Conservation (phyloP, 2,329 filamentous ascomycete species). For the Fusarium clavum region DNA sequence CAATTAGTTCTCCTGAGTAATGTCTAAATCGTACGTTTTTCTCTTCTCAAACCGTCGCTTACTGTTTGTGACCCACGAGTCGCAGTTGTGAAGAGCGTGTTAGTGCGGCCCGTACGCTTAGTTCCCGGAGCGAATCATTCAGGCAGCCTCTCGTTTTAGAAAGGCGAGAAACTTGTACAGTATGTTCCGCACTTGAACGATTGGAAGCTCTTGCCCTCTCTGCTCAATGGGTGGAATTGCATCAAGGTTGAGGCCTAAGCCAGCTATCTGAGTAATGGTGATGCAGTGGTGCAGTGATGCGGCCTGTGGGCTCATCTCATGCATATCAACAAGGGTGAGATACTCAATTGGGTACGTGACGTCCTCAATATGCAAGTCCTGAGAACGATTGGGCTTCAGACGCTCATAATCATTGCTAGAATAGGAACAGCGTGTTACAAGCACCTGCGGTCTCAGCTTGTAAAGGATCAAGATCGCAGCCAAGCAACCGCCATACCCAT, state of each 20-base stretch:
- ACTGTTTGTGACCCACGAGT: constrained; percentile 7
- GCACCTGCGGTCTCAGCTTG: constrained; percentile 28
- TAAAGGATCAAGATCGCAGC: constrained; percentile 13
- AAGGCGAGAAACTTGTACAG: neutral
- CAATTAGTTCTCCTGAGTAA: constrained; percentile 14
- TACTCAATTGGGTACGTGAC: constrained; percentile 27
- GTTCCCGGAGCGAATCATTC: constrained; percentile 6
- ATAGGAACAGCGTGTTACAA: constrained; percentile 28
- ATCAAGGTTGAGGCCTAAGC: neutral
- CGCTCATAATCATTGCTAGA: constrained; percentile 30
- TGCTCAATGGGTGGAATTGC: neutral
- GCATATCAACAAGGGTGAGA: constrained; percentile 16
- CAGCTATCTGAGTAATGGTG: neutral
- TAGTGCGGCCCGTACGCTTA: constrained; percentile 26
- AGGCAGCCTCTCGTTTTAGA: neutral
- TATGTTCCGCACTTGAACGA: neutral
- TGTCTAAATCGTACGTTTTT: constrained; percentile 38
- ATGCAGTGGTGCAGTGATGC: neutral
- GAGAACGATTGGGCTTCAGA: constrained; percentile 14
- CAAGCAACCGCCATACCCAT: neutral
- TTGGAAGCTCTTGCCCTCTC: neutral
- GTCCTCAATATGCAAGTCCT: constrained; percentile 30
- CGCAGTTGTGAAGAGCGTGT: neutral
- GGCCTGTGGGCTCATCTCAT: constrained; percentile 1
- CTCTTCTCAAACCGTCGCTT: neutral